Conservation (phyloP, 2,329 filamentous ascomycete species). For the Ophiocordyceps robertsii region DNA sequence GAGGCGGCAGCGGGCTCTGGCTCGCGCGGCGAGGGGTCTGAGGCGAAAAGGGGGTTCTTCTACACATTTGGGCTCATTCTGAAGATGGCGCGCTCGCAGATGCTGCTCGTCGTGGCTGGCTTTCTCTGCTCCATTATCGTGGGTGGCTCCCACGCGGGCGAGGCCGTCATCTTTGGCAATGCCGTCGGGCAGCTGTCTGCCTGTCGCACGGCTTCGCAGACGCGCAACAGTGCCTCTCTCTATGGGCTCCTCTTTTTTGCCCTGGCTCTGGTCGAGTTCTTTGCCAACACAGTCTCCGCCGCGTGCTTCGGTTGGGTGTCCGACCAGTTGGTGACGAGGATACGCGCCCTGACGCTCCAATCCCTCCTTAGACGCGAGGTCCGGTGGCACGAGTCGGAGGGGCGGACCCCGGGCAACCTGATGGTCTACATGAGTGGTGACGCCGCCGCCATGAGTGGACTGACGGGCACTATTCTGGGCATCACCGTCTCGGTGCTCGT, state of each 20-base stretch:
- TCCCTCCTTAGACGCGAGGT: conserved; percentile 53
- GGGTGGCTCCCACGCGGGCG: conserved; percentile 36
- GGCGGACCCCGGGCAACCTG: conserved; percentile 45
- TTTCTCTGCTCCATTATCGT: conserved; percentile 25
- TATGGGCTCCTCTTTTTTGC: conserved; percentile 44
- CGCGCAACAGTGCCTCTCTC: conserved; percentile 26
- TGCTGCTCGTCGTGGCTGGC: neutral
- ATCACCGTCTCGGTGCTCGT: conserved; percentile 54
- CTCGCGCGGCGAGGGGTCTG: conserved; percentile 5
- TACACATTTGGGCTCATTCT: neutral
- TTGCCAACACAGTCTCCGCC: conserved; percentile 43
- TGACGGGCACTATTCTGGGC: conserved; percentile 59
- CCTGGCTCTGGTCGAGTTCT: conserved; percentile 30
- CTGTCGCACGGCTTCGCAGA: conserved; percentile 25
- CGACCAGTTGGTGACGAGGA: conserved; percentile 50
- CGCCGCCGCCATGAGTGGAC: conserved; percentile 49
- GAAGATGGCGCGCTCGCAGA: neutral
- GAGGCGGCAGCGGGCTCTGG: neutral
- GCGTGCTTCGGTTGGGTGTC: conserved; percentile 34
- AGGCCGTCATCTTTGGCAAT: conserved; percentile 37
- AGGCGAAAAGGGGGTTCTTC: conserved; percentile 20
- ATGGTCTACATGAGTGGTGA: conserved; percentile 59
- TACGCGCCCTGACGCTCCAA: conserved; percentile 50
- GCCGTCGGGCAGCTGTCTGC: conserved; percentile 31
- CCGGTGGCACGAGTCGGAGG: conserved; percentile 57